phyloP scores from a whole-genome alignment of 2,329 filamentous ascomycete species.

The Neofusicoccum sp. region DNA sequence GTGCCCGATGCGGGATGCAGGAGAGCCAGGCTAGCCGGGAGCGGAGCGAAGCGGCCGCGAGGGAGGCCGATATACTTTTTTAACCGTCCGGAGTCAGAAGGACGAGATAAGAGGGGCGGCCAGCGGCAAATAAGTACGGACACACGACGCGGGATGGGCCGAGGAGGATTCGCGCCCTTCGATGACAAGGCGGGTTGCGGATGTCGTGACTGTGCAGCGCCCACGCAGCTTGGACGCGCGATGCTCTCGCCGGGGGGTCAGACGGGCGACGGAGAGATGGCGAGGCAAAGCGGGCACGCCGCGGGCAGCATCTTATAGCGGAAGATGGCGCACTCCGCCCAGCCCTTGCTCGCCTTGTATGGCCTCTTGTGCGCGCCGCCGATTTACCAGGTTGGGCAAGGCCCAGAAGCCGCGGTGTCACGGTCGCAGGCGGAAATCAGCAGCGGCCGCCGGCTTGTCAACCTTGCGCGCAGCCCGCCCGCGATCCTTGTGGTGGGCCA shows the following conservation, averaged over 20 bases:
- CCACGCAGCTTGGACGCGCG: not conserved
- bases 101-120: not conserved
- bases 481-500: slow-evolving; percentile 15
- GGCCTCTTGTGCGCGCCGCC: not conserved
- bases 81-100: not conserved
- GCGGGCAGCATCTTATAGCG: not conserved
- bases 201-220: slow-evolving; percentile 2
- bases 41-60: not conserved
- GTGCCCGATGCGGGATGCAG: not conserved
- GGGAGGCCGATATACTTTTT: slow-evolving; percentile 3
- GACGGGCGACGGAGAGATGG: not conserved
- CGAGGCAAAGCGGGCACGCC: not conserved
- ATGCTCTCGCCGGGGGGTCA: not conserved
- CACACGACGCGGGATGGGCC: not conserved
- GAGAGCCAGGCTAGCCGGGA: not conserved
- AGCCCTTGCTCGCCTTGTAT: not conserved
- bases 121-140: not conserved
- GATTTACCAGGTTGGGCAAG: not conserved
- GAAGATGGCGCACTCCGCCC: slow-evolving; percentile 1
- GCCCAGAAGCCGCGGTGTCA: slow-evolving; percentile 8
- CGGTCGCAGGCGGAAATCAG: slow-evolving; percentile 11
- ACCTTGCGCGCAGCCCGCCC: slow-evolving; percentile 3
- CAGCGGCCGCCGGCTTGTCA: not conserved
- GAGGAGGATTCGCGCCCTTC: not conserved
- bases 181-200: not conserved